Percentiles rank a stretch among this genome's conserved stretches.
phyloP scores from a whole-genome alignment of 148 eudicot genomes.

The Gaultheria prostrata region DNA sequence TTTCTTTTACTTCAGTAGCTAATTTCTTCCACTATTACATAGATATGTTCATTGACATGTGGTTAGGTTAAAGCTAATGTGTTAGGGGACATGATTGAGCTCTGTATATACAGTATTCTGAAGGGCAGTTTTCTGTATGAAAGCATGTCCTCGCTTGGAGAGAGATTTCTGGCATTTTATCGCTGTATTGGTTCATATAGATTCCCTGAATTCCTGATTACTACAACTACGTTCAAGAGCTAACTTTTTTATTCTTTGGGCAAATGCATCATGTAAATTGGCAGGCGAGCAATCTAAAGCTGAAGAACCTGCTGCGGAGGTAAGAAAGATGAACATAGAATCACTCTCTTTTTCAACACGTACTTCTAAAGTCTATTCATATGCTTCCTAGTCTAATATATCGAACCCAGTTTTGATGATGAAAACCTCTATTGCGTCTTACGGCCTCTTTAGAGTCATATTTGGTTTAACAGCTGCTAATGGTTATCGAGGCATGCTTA shows the following conservation, averaged over 20 bases:
- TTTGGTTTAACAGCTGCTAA: background rate
- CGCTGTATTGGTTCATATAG: background rate
- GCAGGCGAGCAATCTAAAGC: conserved; percentile 40
- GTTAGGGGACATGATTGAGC: background rate
- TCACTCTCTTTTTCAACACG: background rate
- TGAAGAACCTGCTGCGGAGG: conserved; percentile 29
- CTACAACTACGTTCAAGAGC: background rate
- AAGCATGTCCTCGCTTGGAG: background rate
- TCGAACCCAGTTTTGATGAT: background rate
- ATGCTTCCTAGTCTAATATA: background rate
- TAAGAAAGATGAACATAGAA: conserved; percentile 8
- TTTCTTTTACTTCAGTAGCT: background rate
- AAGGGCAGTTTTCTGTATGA: background rate
- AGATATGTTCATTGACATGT: background rate
- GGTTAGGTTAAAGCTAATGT: background rate
- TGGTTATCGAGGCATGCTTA: background rate
- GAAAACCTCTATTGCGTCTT: background rate
- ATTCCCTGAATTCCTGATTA: background rate
- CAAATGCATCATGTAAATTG: conserved; percentile 5
- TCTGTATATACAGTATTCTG: too few species aligned
- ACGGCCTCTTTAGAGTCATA: background rate
- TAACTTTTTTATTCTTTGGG: background rate
- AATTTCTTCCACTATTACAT: too few species aligned
- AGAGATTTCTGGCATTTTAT: background rate
- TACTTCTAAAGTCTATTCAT: background rate